Evolutionary conservation across 257 asterid genomes (phyloP).

Genomic region (Solanum habrochaites): DNA sequence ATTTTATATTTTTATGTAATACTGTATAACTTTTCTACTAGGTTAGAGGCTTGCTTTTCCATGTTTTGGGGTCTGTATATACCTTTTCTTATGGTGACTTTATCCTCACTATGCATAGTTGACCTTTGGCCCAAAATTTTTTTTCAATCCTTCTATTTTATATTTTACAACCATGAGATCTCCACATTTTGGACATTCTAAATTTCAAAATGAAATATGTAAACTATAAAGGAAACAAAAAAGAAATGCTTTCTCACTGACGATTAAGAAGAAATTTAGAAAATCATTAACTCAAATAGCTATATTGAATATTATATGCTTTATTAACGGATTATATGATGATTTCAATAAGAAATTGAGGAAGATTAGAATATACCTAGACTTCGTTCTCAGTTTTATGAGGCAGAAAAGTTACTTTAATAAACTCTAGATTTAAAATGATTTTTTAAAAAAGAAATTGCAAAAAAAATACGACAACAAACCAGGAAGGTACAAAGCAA

Average conservation of each 20-base stretch:
- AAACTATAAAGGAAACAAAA: neutral
- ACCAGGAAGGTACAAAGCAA: neutral
- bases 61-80: neutral
- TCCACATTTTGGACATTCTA: neutral
- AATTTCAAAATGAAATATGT: neutral
- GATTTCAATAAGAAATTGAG: too few relatives aligned
- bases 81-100: too few relatives aligned
- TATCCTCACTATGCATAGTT: neutral
- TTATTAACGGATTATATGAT: too few relatives aligned
- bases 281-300: neutral
- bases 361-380: too few relatives aligned
- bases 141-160: neutral
- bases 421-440: neutral
- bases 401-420: neutral
- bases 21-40: neutral
- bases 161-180: neutral
- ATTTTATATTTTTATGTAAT: neutral
- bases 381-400: too few relatives aligned
- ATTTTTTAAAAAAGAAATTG: fast-evolving
- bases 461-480: too few relatives aligned
- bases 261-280: neutral
- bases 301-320: too few relatives aligned
- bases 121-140: neutral
- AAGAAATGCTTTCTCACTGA: neutral
- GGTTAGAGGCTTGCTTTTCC: too few relatives aligned